phyloP scores from a whole-genome alignment of 495 filamentous ascomycete species.

The Annulohypoxylon moriforme region DNA sequence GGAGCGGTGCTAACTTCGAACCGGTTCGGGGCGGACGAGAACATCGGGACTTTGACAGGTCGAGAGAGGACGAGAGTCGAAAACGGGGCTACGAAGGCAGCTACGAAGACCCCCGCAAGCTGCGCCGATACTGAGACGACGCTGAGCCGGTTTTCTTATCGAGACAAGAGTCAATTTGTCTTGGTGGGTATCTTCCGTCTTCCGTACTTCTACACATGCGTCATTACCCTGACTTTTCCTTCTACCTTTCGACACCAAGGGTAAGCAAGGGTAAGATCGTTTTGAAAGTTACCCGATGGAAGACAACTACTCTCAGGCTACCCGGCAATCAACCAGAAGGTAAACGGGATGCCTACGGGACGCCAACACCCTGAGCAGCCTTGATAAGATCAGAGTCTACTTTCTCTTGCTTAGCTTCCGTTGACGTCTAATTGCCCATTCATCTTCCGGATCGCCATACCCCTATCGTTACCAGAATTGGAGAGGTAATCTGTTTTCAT shows the following conservation, averaged over 20 bases:
- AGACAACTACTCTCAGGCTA: constrained; percentile 10
- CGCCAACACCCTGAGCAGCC: not conserved
- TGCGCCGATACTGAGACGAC: constrained; percentile 84
- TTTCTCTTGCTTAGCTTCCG: not conserved
- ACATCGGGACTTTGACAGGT: constrained; percentile 51
- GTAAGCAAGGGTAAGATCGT: constrained; percentile 67
- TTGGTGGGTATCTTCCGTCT: constrained; percentile 60
- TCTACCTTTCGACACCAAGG: constrained; percentile 68
- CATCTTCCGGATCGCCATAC: constrained; percentile 7
- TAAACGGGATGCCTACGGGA: constrained; percentile 30
- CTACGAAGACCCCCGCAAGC: constrained; percentile 82
- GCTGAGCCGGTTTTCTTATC: constrained; percentile 60
- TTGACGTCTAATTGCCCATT: constrained; percentile 10
- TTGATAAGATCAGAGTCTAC: constrained; percentile 2
- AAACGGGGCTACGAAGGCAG: constrained; percentile 73
- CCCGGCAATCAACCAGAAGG: constrained; percentile 32
- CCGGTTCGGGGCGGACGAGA: constrained; percentile 69
- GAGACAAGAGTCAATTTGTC: constrained; percentile 52
- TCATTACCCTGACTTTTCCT: constrained; percentile 51
- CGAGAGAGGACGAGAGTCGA: constrained; percentile 68
- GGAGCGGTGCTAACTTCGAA: constrained; percentile 75
- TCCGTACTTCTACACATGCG: constrained; percentile 46
- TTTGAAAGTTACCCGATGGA: constrained; percentile 23
- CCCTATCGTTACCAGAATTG: constrained; percentile 26
- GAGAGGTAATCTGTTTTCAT: constrained; percentile 47